Evolutionary conservation across 108 stramenopile species (phyloP).

Genomic region (Fragilariopsis cylindrus): DNA sequence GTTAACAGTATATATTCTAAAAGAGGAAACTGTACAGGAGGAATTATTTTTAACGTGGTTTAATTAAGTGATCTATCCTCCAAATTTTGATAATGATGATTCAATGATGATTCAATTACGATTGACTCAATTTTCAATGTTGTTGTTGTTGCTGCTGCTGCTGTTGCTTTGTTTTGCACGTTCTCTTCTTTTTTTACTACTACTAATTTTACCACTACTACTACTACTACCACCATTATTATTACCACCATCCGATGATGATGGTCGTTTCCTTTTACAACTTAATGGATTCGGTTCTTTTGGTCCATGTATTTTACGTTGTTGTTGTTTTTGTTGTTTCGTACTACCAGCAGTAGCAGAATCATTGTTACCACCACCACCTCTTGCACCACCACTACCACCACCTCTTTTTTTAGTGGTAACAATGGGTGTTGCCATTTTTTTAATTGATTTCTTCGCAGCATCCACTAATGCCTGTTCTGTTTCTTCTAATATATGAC

Average conservation of each 20-base stretch:
- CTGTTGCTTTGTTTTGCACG: neutral
- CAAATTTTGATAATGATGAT: too few species aligned
- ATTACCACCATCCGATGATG: neutral
- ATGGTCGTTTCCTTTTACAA: slow-evolving; percentile 50
- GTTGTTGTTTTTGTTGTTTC: slow-evolving; percentile 20
- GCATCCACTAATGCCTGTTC: slow-evolving; percentile 57
- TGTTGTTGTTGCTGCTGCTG: neutral
- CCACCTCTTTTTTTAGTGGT: neutral
- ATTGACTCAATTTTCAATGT: too few species aligned
- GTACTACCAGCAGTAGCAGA: neutral
- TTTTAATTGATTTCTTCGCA: slow-evolving; percentile 34
- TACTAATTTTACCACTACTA: neutral
- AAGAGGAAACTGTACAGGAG: too few species aligned
- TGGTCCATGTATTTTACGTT: slow-evolving; percentile 52
- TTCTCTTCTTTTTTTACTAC: slow-evolving; percentile 9
- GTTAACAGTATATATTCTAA: too few species aligned
- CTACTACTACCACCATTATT: slow-evolving; percentile 5
- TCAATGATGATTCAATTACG: too few species aligned
- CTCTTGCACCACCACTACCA: too few species aligned
- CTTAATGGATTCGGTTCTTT: slow-evolving; percentile 83
- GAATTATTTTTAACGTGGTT: too few species aligned
- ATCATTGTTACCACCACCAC: too few species aligned
- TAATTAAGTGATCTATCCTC: too few species aligned
- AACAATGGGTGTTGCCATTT: slow-evolving; percentile 1
- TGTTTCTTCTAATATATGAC: slow-evolving; percentile 50